Evolutionary conservation across 73 alveolate species (phyloP), one percentile per base, ranked within the genome.

Genomic region (Durusdinium trenchii): DNA sequence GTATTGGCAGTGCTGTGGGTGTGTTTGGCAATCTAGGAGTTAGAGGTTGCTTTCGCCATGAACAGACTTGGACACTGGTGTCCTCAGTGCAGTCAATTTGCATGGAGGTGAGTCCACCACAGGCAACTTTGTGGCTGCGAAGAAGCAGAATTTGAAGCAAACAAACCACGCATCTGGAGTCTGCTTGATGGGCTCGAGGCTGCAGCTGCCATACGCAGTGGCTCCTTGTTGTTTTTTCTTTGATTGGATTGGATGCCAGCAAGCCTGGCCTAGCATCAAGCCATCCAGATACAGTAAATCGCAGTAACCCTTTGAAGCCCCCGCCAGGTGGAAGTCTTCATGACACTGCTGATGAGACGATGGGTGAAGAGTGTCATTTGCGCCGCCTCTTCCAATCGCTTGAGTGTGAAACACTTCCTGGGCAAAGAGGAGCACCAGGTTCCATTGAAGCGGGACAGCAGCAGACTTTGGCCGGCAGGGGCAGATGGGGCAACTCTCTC

Each of bases 401-500:
- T 78, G 87, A 78, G 87, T 78, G 87, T 78, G 87, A 78, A 78
- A 26, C 43, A 78, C 60, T 42, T 42, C 60, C 45, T 78, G 54
- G 87, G 87, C 87, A 78, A 78, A 40, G 87, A 78, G 87, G 87
- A 78, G 60, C 43, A 60, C 62, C 87, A 78, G 43, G 87, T 78
- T 46, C 87, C 87, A 40, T 18, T 78, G 40, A 60, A 28, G 16
- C 87, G 87, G 45, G 87, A 78, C 42, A 78, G 87, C 87, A 26
- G 30, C 87, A 78, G 87, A 45, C 60, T 78, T 78, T 60, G 87
- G 60, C 62, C 60, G n/a, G n/a, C 60, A 6, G 87, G 87, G 60
- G 87, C 87, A 18, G 87, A 78, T 35, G 87, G 87, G 87, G 87
- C 87, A 26, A 78, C 87, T 28, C 62, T 78, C 87, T 78, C 87